Base-by-base conservation (phyloP, 208 protist species). In the Acanthamoeba divionensis region DNA sequence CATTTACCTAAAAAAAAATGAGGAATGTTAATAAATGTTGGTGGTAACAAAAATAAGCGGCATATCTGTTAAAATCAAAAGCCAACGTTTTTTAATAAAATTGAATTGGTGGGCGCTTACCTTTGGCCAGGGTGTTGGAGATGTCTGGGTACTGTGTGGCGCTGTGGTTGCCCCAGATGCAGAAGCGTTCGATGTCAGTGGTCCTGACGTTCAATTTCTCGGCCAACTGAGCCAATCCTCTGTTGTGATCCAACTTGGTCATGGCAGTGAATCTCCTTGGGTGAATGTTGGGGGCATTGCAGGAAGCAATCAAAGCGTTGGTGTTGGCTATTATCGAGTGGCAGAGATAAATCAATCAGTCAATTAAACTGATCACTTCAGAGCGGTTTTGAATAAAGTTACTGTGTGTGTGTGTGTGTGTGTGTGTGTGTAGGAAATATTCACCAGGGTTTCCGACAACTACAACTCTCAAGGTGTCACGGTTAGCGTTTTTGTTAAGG, bases 121-220 rank as follows among this genome's bases (percentile, higher is more conserved):
- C 79, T 21, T 62, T 26, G 55, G 98, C 88, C 24, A 65, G 92
- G n/a, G 96, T 97, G 86, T 94, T 94, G 79, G 91, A 94, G 2
- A 97, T 91, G 93, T 98, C 97, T 15, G 98, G 98, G 67, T 90
- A 90, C 85, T 97, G 96, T 15, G 97, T 97, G 21, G 92, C 75
- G 73, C 92, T 97, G 94, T 99, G 98, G 92, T 99, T 99, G 89
- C 98, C 98, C 98, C 98, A 99, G 83, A 99, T 97, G 65, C 96
- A 95, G 60, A 97, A 94, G 89, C 98, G 98, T 55, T 94, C 73
- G 50, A 99, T 97, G 67, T 96, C 90, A 7, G 73, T 57, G 13
- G 97, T 94, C 54, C 69, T 69, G 45, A 93, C 93, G n/a, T 93
- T 91, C 26, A 91, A 33, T 26, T 90, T 91, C 10, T 91, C 80